Base-by-base conservation (phyloP, 371 early-diverging fungal species). In the Mucor piriformis region DNA sequence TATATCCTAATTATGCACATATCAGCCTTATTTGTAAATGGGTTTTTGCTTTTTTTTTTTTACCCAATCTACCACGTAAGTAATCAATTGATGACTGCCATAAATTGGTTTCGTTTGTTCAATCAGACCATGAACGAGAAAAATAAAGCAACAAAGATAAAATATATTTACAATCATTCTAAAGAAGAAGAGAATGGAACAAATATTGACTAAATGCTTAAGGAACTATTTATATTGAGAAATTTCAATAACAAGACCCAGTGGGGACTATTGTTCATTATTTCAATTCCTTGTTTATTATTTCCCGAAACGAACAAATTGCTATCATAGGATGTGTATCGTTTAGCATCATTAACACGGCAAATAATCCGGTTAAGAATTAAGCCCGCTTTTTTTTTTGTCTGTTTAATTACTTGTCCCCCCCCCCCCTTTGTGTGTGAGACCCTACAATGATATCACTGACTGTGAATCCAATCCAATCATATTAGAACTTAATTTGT, bases 51-150 rank as follows among this genome's bases (percentile, higher is more conserved):
- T 32, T 13, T 27, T 16, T 42, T 18, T 42, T 2, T 29, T 32
- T 25, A 56, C 77, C 78, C 78, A 77, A 35, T 77, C 78, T n/a
- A 67, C 67, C 44, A 77, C 54, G 38, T 77, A 77, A 21, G 78
- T 70, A 15, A 63, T 54, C 20, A 77, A 29, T 34, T 47, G 38
- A 29, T 61, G 66, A 8, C 29, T 37, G 7, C 66, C 66, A 37
- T 57, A 66, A 20, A 51, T 54, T n/a, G 44, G 59, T 11, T 23
- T 34, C 1, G n/a, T 33, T 29, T 61, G 54, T 21, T 55, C 46
- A 11, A 32, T 55, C 10, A 46, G 32, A 7, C 35, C 25, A 6
- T 56, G 25, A 6, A 13, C 48, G 15, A 35, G 18, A 12, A 5
- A 35, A 21, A 42, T 34, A 3, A 27, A 23, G 43, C 46, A 46